Percentiles rank a stretch among this genome's conserved stretches.
phyloP scores from a whole-genome alignment of 805 yeast species.

The Candida incommunis region DNA sequence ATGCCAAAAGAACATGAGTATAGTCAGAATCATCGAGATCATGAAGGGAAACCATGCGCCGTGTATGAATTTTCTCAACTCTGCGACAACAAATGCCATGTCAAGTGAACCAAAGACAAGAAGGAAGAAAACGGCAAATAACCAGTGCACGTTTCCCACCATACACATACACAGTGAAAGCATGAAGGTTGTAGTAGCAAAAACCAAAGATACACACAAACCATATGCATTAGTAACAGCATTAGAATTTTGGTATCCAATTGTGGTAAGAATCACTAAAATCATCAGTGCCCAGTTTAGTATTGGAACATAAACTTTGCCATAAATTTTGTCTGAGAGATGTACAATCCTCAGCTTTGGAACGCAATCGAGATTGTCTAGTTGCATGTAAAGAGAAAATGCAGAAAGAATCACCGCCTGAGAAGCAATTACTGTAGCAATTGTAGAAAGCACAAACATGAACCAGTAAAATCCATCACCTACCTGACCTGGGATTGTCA shows the following conservation, averaged over 20 bases:
- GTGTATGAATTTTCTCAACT: slow-evolving; percentile 36
- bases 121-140: slow-evolving; percentile 24
- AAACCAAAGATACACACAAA: slow-evolving; percentile 41
- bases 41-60: slow-evolving; percentile 52
- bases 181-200: slow-evolving; percentile 36
- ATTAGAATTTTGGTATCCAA: slow-evolving; percentile 36
- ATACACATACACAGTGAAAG: slow-evolving; percentile 32
- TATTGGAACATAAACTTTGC: slow-evolving; percentile 39
- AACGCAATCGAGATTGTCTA: slow-evolving; percentile 40
- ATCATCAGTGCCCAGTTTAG: slow-evolving; percentile 38
- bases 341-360: slow-evolving; percentile 35
- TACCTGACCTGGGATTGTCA: slow-evolving; percentile 36
- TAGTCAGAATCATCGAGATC: slow-evolving; percentile 26
- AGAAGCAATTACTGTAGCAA: slow-evolving; percentile 44
- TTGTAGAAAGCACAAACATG: slow-evolving; percentile 33
- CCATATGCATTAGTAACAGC: slow-evolving; percentile 48
- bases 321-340: slow-evolving; percentile 30
- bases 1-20: slow-evolving; percentile 33
- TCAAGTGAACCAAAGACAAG: slow-evolving; percentile 35
- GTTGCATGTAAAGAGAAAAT: slow-evolving; percentile 36
- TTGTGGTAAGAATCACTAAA: slow-evolving; percentile 35
- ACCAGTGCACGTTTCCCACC: slow-evolving; percentile 27
- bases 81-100: slow-evolving; percentile 31
- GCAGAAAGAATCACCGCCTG: slow-evolving; percentile 47
- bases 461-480: slow-evolving; percentile 36